These are phyloP conservation scores for Aspergillus carlsbadensis DNA, from an alignment of 495 filamentous ascomycete genomes.

Conservation along the genomic window DNA sequence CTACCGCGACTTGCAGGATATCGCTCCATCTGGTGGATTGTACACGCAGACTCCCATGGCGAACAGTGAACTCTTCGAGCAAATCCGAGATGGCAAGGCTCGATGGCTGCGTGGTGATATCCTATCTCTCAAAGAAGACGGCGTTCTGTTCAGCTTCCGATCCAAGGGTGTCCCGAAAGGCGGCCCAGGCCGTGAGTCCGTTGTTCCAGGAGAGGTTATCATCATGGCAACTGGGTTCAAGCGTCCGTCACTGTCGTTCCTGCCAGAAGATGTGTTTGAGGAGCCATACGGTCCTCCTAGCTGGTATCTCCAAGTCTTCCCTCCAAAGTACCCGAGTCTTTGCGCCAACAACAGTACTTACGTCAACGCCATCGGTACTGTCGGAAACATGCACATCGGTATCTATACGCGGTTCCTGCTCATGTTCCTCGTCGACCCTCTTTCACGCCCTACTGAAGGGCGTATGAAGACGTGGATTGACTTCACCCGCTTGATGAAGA, in stretches of 20 bases:
- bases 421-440: constrained; percentile 80
- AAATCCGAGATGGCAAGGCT: constrained; percentile 72
- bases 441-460: constrained; percentile 65
- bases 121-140: constrained; percentile 58
- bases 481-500: constrained; percentile 75
- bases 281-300: constrained; percentile 75
- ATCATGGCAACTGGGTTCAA: constrained; percentile 83
- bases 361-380: constrained; percentile 72
- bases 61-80: constrained; percentile 74
- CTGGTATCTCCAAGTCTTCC: constrained; percentile 87
- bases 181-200: constrained; percentile 62
- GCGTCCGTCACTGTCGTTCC: constrained; percentile 68
- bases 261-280: constrained; percentile 68
- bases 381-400: constrained; percentile 85
- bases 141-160: constrained; percentile 69
- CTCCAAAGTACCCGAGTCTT: constrained; percentile 57
- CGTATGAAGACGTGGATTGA: constrained; percentile 88
- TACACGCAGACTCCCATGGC: constrained; percentile 85
- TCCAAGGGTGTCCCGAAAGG: constrained; percentile 68
- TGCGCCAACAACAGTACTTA: constrained; percentile 85
- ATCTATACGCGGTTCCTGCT: constrained; percentile 83
- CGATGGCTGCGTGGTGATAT: constrained; percentile 83
- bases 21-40: constrained; percentile 68
- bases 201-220: constrained; percentile 70
- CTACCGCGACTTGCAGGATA: constrained; percentile 78